Base-by-base conservation (phyloP, 1,139 yeast species). In the Ashbya aceris region DNA sequence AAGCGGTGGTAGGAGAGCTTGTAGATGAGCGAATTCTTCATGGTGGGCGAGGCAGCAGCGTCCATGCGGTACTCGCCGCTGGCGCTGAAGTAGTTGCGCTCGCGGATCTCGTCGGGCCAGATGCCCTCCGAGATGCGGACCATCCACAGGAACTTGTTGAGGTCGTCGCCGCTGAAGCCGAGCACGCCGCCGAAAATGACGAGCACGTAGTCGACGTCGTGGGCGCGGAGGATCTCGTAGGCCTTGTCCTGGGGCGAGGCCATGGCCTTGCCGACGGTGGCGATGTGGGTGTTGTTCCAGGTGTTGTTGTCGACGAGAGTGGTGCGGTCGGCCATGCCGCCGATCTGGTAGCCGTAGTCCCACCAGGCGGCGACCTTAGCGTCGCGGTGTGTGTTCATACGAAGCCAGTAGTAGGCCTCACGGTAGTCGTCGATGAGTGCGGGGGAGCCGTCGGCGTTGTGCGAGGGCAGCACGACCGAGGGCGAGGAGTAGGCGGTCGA, bases 271-370 rank as follows among this genome's bases (percentile, higher is more conserved):
- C 99, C 99, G 43, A 93, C 98, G n/a, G 96, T 87, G 52, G 98
- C 99, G 66, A 93, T 93, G 63, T 93, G 99, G 4, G 99, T 93
- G 69, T 93, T 93, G 64, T 93, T 93, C 99, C 99, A 93, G 8
- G 99, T 93, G 66, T 93, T 93, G 74, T 93, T 93, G 65, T 93
- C 99, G 36, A 93, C 99, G 53, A 93, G 74, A 4, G 99, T 93
- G 50, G 98, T 91, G 63, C 98, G 79, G 66, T 93, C 98, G 37
- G 98, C 98, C 97, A 93, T 91, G 48, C 99, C 99, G 54, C 98
- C 98, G 58, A 93, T 93, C 68, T 93, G 99, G 66, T 93, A 93
- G 43, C 99, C 99, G 62, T 93, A 93, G 71, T 93, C 99, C 99
- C 99, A 93, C 99, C 99, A 93, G 7, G 97, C 83, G 83, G 93